Evolutionary conservation across 75 land plant genomes (phyloP).

Genomic region (Pinus tabuliformis): DNA sequence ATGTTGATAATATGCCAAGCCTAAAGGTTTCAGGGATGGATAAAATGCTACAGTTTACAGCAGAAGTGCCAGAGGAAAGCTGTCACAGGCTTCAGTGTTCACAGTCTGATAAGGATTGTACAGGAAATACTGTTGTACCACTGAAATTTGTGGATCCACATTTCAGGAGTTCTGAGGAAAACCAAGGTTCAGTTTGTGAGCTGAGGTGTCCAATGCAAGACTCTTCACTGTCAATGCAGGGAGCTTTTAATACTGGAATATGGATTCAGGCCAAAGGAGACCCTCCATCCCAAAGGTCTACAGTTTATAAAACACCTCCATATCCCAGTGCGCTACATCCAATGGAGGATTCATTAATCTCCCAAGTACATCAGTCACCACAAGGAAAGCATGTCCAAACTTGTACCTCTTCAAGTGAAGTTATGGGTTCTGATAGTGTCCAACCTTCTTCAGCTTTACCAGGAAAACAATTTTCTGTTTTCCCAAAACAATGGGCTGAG

Average conservation of each 20-base stretch:
- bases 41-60: conserved; percentile 28
- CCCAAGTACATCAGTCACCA: not conserved
- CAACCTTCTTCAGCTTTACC: not conserved
- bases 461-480: not conserved
- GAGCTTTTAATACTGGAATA: not conserved
- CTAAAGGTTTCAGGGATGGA: conserved; percentile 17
- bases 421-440: conserved; percentile 2
- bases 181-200: conserved; percentile 3
- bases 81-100: conserved; percentile 11
- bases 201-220: not conserved
- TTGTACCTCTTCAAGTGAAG: not conserved
- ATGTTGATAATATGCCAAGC: not conserved
- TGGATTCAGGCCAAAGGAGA: conserved; percentile 8
- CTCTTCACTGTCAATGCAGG: not conserved
- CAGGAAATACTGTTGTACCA: not conserved
- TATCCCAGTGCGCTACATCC: not conserved
- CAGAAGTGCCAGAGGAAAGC: conserved; percentile 17
- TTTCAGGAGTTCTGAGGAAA: not conserved
- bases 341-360: not conserved
- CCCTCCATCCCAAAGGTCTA: not conserved
- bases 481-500: not conserved
- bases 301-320: not conserved
- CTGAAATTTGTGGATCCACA: not conserved
- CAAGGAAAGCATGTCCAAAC: not conserved
- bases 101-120: not conserved